Conservation (phyloP, 139 green algal genomes). For the Deuterostichococcus epilithicus region DNA sequence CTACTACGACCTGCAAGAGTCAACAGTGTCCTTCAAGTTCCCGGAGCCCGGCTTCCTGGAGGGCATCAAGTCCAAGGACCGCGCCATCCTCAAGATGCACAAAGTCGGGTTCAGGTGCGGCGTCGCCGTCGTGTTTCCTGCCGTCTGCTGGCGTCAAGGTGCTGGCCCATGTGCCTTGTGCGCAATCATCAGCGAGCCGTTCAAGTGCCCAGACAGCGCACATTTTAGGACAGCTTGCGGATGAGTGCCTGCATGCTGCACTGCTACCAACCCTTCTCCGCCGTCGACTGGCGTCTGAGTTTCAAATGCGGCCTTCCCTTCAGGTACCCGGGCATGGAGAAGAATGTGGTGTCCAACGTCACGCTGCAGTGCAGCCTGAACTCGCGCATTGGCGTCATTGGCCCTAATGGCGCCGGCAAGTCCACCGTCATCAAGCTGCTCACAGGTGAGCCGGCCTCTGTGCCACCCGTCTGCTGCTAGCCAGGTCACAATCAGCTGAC, state of each 20-base stretch:
- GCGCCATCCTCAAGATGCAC: conserved; percentile 90
- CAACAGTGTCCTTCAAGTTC: conserved; percentile 72
- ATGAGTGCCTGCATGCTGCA: too few relatives aligned
- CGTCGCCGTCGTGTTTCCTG: too few relatives aligned
- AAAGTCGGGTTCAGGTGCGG: conserved; percentile 60
- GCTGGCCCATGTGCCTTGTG: too few relatives aligned
- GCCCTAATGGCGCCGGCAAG: conserved; percentile 89
- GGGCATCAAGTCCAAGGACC: conserved; percentile 93
- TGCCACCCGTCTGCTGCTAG: not conserved
- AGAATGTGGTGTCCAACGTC: conserved; percentile 61
- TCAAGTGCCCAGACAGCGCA: too few relatives aligned
- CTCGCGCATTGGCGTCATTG: conserved; percentile 76
- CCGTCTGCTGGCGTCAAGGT: too few relatives aligned
- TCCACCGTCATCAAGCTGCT: conserved; percentile 91
- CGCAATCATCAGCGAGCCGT: too few relatives aligned
- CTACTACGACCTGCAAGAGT: conserved; percentile 80
- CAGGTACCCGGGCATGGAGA: conserved; percentile 69
- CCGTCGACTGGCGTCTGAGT: too few relatives aligned
- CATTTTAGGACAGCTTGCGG: too few relatives aligned
- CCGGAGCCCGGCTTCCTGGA: conserved; percentile 89
- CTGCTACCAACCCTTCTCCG: too few relatives aligned
- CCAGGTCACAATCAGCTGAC: not conserved
- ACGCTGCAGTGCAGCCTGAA: conserved; percentile 73
- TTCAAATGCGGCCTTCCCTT: too few relatives aligned
- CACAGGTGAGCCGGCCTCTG: not conserved